A percentile compares a stretch with the other conserved stretches of the same genome.
Evolutionary conservation across 352 stramenopile genomes (phyloP).

Genomic region (Thalassiosira mediterranea): DNA sequence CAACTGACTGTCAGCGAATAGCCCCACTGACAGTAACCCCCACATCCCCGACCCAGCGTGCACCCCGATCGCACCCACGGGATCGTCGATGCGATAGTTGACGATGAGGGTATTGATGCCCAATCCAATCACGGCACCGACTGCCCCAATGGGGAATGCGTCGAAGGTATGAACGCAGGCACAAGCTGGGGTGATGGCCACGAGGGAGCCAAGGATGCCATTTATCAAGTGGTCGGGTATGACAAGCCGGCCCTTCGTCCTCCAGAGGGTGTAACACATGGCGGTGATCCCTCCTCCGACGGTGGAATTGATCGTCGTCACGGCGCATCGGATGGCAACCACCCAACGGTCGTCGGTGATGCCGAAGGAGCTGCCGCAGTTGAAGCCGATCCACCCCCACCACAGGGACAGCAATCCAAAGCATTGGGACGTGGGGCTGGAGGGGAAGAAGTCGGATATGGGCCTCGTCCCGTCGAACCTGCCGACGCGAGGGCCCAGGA

Average conservation of each 20-base stretch:
- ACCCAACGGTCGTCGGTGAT: conserved; percentile 22
- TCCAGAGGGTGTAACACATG: conserved; percentile 29
- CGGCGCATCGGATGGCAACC: conserved; percentile 10
- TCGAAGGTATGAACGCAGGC: conserved; percentile 38
- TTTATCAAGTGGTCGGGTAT: conserved; percentile 27
- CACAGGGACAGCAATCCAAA: conserved; percentile 44
- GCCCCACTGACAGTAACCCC: conserved; percentile 53
- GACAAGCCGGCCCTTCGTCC: conserved; percentile 10
- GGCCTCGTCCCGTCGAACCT: conserved; percentile 40
- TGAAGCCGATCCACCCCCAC: conserved; percentile 50
- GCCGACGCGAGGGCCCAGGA: conserved; percentile 61
- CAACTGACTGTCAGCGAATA: conserved; percentile 50
- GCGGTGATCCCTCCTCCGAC: conserved; percentile 16
- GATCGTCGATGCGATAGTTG: conserved; percentile 42
- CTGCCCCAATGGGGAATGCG: conserved; percentile 44
- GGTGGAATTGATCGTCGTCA: conserved; percentile 30
- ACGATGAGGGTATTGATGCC: conserved; percentile 19
- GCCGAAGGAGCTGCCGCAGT: conserved; percentile 60
- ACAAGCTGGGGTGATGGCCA: conserved; percentile 24
- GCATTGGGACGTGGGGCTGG: conserved; percentile 10
- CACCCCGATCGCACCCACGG: conserved; percentile 57
- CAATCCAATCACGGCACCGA: conserved; percentile 32
- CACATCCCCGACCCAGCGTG: conserved; percentile 42
- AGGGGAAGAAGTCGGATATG: conserved; percentile 3
- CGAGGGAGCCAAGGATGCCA: conserved; percentile 37